phyloP scores from a whole-genome alignment of 2,329 filamentous ascomycete genomes.

The Ophiocordyceps camponoti-rufipedis region DNA sequence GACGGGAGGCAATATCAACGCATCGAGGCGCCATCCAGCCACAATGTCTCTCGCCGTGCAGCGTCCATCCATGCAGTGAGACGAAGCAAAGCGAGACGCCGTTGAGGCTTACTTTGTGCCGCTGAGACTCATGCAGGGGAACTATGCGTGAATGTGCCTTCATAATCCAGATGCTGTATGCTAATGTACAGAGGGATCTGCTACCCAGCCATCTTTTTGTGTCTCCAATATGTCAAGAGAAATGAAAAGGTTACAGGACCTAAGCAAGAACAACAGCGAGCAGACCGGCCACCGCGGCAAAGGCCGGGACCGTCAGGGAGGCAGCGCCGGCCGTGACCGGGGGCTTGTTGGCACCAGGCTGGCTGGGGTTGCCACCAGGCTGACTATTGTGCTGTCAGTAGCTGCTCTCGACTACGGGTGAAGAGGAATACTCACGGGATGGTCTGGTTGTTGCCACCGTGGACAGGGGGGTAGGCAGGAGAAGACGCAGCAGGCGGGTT shows the following conservation, averaged over 20 bases:
- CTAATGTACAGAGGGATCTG: not conserved
- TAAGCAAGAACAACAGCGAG: conserved; percentile 37
- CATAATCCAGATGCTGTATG: not conserved
- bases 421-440: not conserved
- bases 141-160: too few species aligned
- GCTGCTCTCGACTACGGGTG: not conserved
- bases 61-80: too few species aligned
- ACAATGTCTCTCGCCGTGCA: too few species aligned
- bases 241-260: conserved; percentile 9
- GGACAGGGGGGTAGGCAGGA: conserved; percentile 16
- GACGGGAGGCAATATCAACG: too few species aligned
- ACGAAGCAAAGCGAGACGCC: too few species aligned
- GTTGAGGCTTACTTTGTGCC: too few species aligned
- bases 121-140: too few species aligned
- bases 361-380: conserved; percentile 6
- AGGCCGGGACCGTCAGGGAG: conserved; percentile 31
- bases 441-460: conserved; percentile 13
- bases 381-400: conserved; percentile 3
- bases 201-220: not conserved
- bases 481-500: conserved; percentile 20
- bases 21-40: too few species aligned
- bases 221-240: not conserved
- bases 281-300: conserved; percentile 36
- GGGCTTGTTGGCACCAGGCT: conserved; percentile 7
- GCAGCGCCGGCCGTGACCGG: conserved; percentile 32